A percentile compares a stretch with the other conserved stretches of the same genome.
Evolutionary conservation across 73 alveolate genomes (phyloP).

Genomic region (Vitrella brassicaformis): DNA sequence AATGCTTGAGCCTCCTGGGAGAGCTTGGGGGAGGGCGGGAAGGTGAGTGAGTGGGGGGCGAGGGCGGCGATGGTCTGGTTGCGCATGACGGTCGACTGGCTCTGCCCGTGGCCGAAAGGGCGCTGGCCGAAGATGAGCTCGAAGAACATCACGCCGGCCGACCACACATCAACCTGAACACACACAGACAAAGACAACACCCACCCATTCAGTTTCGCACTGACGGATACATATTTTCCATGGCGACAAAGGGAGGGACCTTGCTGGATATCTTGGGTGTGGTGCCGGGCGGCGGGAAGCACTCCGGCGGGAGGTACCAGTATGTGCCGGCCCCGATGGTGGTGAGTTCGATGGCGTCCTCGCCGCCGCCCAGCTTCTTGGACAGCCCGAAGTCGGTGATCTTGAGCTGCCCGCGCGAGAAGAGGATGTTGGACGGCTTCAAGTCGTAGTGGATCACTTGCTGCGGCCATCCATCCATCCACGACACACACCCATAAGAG

Average conservation of each 20-base stretch:
- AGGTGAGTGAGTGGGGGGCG: no score
- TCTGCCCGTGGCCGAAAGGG: no score
- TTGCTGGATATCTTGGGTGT: slow-evolving; percentile 72
- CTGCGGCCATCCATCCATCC: slow-evolving; percentile 31
- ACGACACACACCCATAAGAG: no score
- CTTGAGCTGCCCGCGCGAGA: slow-evolving; percentile 88
- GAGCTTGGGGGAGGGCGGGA: no score
- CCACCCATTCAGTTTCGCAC: no score
- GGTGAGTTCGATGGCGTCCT: slow-evolving; percentile 81
- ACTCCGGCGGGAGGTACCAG: slow-evolving; percentile 99
- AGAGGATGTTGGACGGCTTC: slow-evolving; percentile 89
- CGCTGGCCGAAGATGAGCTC: slow-evolving; percentile 69
- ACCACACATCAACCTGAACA: slow-evolving; percentile 96
- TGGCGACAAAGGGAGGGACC: no score
- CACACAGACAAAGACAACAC: no score
- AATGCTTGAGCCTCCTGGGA: no score
- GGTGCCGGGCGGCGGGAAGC: slow-evolving; percentile 64
- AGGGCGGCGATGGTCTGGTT: no score
- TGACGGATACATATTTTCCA: no score
- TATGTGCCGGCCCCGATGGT: slow-evolving; percentile 97
- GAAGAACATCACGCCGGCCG: slow-evolving; percentile 88
- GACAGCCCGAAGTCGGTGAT: slow-evolving; percentile 97
- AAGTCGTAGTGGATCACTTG: slow-evolving; percentile 46
- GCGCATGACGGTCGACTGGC: no score
- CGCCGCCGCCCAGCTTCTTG: slow-evolving; percentile 69